Evolutionary conservation across 805 yeast genomes (phyloP).

Genomic region (Cyberlindnera maclurae): DNA sequence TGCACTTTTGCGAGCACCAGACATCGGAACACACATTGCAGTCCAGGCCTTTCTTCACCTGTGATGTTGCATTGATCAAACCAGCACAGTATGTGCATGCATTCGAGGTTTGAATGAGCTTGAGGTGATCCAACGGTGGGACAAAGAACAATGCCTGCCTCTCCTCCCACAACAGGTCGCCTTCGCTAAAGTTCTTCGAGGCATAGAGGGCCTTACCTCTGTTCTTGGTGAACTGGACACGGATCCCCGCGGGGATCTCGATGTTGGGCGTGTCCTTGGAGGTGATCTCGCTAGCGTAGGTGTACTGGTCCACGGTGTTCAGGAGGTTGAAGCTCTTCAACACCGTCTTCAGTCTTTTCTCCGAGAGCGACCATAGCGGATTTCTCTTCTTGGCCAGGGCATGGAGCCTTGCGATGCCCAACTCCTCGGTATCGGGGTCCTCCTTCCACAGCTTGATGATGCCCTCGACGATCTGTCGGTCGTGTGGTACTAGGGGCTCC

Average conservation of each 20-base stretch:
- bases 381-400: slow-evolving; percentile 42
- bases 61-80: slow-evolving; percentile 20
- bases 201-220: slow-evolving; percentile 61
- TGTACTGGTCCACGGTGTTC: slow-evolving; percentile 34
- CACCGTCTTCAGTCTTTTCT: slow-evolving; percentile 45
- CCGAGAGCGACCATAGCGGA: slow-evolving; percentile 58
- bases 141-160: slow-evolving; percentile 47
- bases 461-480: slow-evolving; percentile 31
- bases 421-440: slow-evolving; percentile 54
- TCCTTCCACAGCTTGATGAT: slow-evolving; percentile 62
- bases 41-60: slow-evolving; percentile 42
- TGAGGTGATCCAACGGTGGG: slow-evolving; percentile 61
- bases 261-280: slow-evolving; percentile 42
- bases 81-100: slow-evolving; percentile 71
- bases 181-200: slow-evolving; percentile 36
- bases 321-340: slow-evolving; percentile 52
- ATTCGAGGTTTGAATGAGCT: slow-evolving; percentile 50
- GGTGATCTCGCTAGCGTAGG: slow-evolving; percentile 47
- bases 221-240: slow-evolving; percentile 40
- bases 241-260: slow-evolving; percentile 35
- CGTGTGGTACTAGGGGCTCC: slow-evolving; percentile 23
- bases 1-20: slow-evolving; percentile 68
- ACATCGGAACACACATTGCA: slow-evolving; percentile 58
- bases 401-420: slow-evolving; percentile 49
- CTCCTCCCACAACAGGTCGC: slow-evolving; percentile 57